phyloP scores from a whole-genome alignment of 2,329 filamentous ascomycete genomes.

The Epichloe scottii region DNA sequence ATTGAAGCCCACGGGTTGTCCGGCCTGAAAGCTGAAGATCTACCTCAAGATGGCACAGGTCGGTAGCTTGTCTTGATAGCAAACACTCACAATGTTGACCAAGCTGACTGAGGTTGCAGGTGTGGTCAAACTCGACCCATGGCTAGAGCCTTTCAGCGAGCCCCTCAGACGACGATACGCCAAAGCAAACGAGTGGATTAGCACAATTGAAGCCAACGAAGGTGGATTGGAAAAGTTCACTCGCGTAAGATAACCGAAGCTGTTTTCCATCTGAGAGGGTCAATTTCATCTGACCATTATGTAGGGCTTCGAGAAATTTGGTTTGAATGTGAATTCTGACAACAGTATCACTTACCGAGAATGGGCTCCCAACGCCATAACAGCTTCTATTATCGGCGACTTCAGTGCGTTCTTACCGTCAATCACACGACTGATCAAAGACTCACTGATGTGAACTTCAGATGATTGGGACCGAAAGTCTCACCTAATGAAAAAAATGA shows the following conservation, averaged over 20 bases:
- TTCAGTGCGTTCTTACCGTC: conserved; percentile 62
- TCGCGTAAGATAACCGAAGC: conserved; percentile 37
- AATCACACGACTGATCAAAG: not conserved
- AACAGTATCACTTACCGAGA: conserved; percentile 86
- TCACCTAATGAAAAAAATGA: conserved; percentile 73
- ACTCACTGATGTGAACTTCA: conserved; percentile 25
- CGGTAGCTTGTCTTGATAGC: conserved; percentile 12
- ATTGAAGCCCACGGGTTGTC: conserved; percentile 7
- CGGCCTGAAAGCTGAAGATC: conserved; percentile 31
- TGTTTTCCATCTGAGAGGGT: not conserved
- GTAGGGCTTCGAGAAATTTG: conserved; percentile 76
- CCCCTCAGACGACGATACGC: conserved; percentile 63
- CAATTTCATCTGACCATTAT: not conserved
- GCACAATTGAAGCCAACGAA: conserved; percentile 68
- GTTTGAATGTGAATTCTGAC: conserved; percentile 68
- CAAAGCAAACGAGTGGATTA: conserved; percentile 78
- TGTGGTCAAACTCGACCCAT: conserved; percentile 78
- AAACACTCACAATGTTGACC: not conserved
- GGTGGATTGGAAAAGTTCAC: conserved; percentile 89
- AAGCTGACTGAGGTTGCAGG: conserved; percentile 38
- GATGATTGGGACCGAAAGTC: conserved; percentile 78
- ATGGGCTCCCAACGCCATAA: conserved; percentile 84
- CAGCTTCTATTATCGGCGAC: conserved; percentile 81
- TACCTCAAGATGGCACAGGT: conserved; percentile 64
- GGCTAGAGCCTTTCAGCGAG: conserved; percentile 73